phyloP scores from a whole-genome alignment of 352 stramenopile genomes.

The Phytophthora nicotianae region DNA sequence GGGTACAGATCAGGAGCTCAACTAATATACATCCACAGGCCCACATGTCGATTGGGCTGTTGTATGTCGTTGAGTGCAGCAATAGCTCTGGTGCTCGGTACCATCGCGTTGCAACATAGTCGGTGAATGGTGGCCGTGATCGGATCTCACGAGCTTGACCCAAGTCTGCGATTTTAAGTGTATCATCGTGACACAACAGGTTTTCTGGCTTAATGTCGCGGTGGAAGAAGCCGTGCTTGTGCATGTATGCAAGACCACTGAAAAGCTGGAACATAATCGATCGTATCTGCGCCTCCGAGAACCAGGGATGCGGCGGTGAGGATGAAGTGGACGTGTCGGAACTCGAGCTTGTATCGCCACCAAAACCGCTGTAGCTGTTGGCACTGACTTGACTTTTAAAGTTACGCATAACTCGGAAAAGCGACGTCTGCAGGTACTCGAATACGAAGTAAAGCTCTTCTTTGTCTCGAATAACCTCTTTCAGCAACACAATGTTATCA shows the following conservation, averaged over 20 bases:
- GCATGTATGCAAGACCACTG: slow-evolving; percentile 74
- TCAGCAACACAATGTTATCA: slow-evolving; percentile 86
- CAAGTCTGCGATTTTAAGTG: slow-evolving; percentile 78
- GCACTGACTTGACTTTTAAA: slow-evolving; percentile 29
- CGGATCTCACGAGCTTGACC: slow-evolving; percentile 78
- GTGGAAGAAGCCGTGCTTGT: slow-evolving; percentile 87
- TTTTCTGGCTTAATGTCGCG: slow-evolving; percentile 87
- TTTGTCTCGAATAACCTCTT: slow-evolving; percentile 87
- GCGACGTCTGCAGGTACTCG: slow-evolving; percentile 86
- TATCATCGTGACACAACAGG: slow-evolving; percentile 62
- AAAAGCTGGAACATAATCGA: slow-evolving; percentile 86
- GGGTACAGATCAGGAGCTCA: slow-evolving; percentile 75
- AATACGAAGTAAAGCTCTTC: slow-evolving; percentile 91
- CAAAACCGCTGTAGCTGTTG: slow-evolving; percentile 48
- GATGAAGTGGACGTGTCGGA: slow-evolving; percentile 16
- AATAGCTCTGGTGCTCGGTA: slow-evolving; percentile 80
- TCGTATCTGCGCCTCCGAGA: slow-evolving; percentile 69
- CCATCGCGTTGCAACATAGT: slow-evolving; percentile 82
- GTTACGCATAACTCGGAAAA: slow-evolving; percentile 74
- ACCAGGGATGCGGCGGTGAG: slow-evolving; percentile 36
- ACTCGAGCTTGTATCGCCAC: slow-evolving; percentile 31
- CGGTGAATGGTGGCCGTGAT: slow-evolving; percentile 67
- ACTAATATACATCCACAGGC: slow-evolving; percentile 83
- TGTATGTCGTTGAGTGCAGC: slow-evolving; percentile 71
- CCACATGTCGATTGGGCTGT: slow-evolving; percentile 85